A percentile compares a stretch with the other conserved stretches of the same genome.
These are phyloP conservation scores for Phlebopus sp. DNA, from an alignment of 1,284 basidiomycete species.

Conservation along the genomic window DNA sequence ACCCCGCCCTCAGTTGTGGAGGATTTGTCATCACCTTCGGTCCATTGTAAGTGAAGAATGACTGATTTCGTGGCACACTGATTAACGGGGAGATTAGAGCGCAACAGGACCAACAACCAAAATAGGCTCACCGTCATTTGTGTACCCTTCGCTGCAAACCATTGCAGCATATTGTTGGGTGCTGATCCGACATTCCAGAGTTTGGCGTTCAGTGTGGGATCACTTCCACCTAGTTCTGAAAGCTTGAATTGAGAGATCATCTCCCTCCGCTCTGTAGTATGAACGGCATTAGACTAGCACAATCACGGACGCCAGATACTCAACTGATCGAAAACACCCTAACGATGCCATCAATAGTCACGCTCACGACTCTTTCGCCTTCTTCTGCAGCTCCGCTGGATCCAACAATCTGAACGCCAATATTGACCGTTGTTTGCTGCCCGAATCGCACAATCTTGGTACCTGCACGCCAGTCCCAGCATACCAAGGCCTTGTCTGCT, in stretches of 20 bases:
- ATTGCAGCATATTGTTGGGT: slow-evolving; percentile 84
- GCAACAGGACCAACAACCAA: background rate
- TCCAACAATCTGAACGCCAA: slow-evolving; percentile 82
- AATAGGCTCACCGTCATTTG: slow-evolving; percentile 75
- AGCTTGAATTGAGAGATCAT: slow-evolving; percentile 92
- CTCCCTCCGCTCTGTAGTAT: slow-evolving; percentile 58
- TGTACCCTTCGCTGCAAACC: slow-evolving; percentile 88
- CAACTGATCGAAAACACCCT: slow-evolving; percentile 85
- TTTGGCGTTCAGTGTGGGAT: slow-evolving; percentile 62
- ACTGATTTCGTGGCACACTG: slow-evolving; percentile 88
- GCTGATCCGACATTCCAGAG: slow-evolving; percentile 74
- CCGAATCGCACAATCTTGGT: slow-evolving; percentile 88
- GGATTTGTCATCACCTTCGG: slow-evolving; percentile 50
- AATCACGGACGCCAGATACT: slow-evolving; percentile 28
- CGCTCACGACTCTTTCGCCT: slow-evolving; percentile 78
- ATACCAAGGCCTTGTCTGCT: slow-evolving; percentile 85
- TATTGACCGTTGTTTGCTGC: slow-evolving; percentile 89
- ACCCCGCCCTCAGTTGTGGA: slow-evolving; percentile 16
- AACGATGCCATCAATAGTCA: slow-evolving; percentile 91
- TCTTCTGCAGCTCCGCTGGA: slow-evolving; percentile 46
- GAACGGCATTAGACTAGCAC: slow-evolving; percentile 7
- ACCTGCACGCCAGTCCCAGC: slow-evolving; percentile 86
- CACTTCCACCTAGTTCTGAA: slow-evolving; percentile 69
- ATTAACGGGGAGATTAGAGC: background rate
- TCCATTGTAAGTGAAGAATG: slow-evolving; percentile 87